These are phyloP conservation scores for Ehretia macrophylla DNA, from an alignment of 257 asterid species.

Conservation along the genomic window DNA sequence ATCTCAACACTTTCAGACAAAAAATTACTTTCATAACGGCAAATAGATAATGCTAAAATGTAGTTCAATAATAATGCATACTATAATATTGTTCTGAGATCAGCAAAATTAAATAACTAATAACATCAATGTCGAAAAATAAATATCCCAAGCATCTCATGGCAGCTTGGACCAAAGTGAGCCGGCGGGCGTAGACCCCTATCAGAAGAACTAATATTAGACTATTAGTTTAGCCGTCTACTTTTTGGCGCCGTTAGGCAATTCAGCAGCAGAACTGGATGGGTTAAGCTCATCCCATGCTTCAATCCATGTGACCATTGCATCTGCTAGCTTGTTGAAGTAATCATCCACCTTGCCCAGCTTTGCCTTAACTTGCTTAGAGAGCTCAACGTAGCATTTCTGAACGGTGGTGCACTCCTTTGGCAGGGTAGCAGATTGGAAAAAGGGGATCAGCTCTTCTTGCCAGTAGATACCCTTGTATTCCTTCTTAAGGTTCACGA, in stretches of 20 bases:
- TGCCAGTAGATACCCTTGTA: slow-evolving; percentile 72
- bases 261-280: background rate
- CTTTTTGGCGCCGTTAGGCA: slow-evolving; percentile 5
- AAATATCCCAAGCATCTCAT: too few relatives aligned
- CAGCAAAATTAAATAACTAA: too few relatives aligned
- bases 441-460: slow-evolving; percentile 70
- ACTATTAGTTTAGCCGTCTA: background rate
- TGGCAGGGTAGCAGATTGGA: slow-evolving; percentile 44
- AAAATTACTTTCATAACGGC: too few relatives aligned
- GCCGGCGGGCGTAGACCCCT: too few relatives aligned
- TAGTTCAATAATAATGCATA: too few relatives aligned
- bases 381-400: slow-evolving; percentile 60
- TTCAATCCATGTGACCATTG: slow-evolving; percentile 38
- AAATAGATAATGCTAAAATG: too few relatives aligned
- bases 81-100: too few relatives aligned
- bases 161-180: too few relatives aligned
- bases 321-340: slow-evolving; percentile 60
- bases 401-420: slow-evolving; percentile 61
- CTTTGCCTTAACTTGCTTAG: slow-evolving; percentile 55
- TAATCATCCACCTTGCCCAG: slow-evolving; percentile 53
- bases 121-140: too few relatives aligned
- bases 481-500: slow-evolving; percentile 64
- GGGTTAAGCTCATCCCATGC: slow-evolving; percentile 2
- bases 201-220: background rate
- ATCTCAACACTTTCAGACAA: too few relatives aligned